Evolutionary conservation across 495 filamentous ascomycete species (phyloP).

Genomic region (Xylaria longipes): DNA sequence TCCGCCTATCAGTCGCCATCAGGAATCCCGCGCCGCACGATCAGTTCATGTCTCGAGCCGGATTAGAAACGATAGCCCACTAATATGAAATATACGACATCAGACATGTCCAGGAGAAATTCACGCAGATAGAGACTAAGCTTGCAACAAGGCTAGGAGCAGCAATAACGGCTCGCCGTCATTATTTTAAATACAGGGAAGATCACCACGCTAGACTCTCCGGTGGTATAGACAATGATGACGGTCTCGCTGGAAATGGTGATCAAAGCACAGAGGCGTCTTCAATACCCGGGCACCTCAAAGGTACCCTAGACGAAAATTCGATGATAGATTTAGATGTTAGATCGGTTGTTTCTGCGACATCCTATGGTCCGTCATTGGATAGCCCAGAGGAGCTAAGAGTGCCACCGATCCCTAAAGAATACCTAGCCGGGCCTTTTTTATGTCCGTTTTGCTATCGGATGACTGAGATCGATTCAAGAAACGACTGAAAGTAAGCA

Average conservation of each 20-base stretch:
- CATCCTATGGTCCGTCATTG: not conserved
- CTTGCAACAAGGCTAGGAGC: not conserved
- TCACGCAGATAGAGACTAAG: not conserved
- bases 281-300: not conserved
- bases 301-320: not conserved
- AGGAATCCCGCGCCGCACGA: not conserved
- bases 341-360: not conserved
- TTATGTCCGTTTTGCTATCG: constrained; percentile 15
- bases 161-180: not conserved
- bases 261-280: not conserved
- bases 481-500: constrained; percentile 1
- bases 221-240: not conserved
- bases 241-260: not conserved
- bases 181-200: constrained; percentile 1
- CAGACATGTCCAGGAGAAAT: not conserved
- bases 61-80: not conserved
- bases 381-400: not conserved
- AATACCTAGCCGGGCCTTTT: not conserved
- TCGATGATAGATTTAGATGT: not conserved
- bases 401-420: not conserved
- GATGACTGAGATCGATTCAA: not conserved
- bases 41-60: not conserved
- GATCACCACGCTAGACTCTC: not conserved
- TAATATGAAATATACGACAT: not conserved
- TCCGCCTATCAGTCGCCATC: constrained; percentile 7